phyloP scores from a whole-genome alignment of 2,329 filamentous ascomycete species.

The Arthroderma sp. region DNA sequence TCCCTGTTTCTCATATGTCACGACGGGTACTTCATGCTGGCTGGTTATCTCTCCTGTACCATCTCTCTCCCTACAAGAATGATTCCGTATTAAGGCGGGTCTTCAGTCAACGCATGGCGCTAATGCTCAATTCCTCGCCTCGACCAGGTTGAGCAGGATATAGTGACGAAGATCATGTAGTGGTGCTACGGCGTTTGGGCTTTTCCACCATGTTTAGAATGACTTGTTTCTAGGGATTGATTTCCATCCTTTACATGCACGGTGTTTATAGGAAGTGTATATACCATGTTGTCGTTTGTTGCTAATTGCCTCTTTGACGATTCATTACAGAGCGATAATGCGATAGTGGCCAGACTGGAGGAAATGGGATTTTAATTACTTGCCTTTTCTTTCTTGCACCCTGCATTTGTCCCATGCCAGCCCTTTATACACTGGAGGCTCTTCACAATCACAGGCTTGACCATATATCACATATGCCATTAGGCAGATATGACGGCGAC shows the following conservation, averaged over 20 bases:
- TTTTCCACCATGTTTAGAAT: background rate
- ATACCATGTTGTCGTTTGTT: constrained; percentile 4
- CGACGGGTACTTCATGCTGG: too few species aligned
- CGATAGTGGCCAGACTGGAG: background rate
- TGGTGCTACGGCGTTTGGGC: background rate
- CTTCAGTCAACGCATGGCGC: constrained; percentile 2
- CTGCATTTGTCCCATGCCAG: too few species aligned
- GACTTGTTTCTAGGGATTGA: background rate
- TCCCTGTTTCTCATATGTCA: too few species aligned
- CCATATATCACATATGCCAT: too few species aligned
- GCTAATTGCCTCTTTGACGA: background rate
- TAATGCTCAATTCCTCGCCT: constrained; percentile 7
- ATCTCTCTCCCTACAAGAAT: background rate
- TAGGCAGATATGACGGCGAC: too few species aligned
- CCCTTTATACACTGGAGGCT: too few species aligned
- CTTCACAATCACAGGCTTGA: too few species aligned
- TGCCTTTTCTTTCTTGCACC: too few species aligned
- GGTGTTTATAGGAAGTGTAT: constrained; percentile 8
- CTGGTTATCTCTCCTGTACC: too few species aligned
- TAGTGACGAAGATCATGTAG: constrained; percentile 70
- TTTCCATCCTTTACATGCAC: constrained; percentile 1
- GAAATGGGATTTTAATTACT: too few species aligned
- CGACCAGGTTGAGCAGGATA: constrained; percentile 68
- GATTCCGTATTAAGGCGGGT: background rate
- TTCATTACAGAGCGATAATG: constrained; percentile 2